Conservation (phyloP, 768 basidiomycete species). For the Termitomyces sp. region DNA sequence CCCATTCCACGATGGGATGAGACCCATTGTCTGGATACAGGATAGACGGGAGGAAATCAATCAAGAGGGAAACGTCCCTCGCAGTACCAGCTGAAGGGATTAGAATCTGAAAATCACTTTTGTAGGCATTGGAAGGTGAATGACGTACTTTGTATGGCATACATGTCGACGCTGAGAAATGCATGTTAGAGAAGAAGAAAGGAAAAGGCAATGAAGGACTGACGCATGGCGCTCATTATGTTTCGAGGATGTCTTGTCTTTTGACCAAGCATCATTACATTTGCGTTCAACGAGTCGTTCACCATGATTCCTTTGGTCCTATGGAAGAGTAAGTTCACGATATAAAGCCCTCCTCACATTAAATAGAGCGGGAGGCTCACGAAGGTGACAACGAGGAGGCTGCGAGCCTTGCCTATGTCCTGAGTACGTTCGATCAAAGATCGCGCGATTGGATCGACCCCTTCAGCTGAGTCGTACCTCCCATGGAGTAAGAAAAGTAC, state of each 20-base stretch:
- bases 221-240: constrained; percentile 38
- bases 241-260: constrained; percentile 14
- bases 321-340: not conserved
- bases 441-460: constrained; percentile 23
- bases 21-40: constrained; percentile 63
- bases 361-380: constrained; percentile 18
- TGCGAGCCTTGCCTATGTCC: constrained; percentile 8
- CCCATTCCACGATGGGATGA: constrained; percentile 59
- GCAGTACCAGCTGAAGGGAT: constrained; percentile 55
- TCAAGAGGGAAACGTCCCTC: constrained; percentile 72
- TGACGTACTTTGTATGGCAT: constrained; percentile 35
- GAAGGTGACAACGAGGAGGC: constrained; percentile 34
- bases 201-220: constrained; percentile 15
- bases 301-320: constrained; percentile 49
- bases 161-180: constrained; percentile 39
- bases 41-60: constrained; percentile 73
- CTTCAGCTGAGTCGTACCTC: constrained; percentile 24
- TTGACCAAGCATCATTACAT: constrained; percentile 32
- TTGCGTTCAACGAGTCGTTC: constrained; percentile 25
- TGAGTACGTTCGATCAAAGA: constrained; percentile 17
- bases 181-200: not conserved
- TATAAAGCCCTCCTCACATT: no score
- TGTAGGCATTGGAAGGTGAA: not conserved
- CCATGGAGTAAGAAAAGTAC: constrained; percentile 42
- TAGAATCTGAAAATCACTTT: not conserved